Evolutionary conservation across 768 basidiomycete species (phyloP), one percentile per base, ranked within the genome.

Genomic region (Suillus bovinus): DNA sequence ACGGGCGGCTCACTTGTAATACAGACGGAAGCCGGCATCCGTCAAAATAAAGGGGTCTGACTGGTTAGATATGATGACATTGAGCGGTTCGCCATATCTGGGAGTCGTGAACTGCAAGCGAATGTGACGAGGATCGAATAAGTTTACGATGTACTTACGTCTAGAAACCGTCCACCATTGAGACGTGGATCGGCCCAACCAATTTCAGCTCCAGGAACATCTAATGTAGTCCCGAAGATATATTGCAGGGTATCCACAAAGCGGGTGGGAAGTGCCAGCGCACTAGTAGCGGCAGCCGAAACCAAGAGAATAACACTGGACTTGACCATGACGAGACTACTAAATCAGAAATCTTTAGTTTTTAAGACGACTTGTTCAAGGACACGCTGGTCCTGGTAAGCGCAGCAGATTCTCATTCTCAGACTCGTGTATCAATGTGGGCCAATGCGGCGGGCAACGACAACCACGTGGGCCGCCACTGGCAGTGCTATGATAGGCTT

Each of bases 11-110:
- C 65, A 90, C 89, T 87, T 89, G 66, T 88, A 81, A 70, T 91
- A 94, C 63, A 76, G 72, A 53, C 80, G 82, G 66, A 95, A 83
- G 5, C 93, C 93, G 16, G 73, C 64, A 41, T 93, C 89, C 8
- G 90, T 89, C 65, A 95, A 85, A 60, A 95, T 77, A 71, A 84
- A 89, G 0, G 93, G 91, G 69, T 94, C 91, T 2, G 91, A 94
- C 31, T 76, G 78, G 50, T 84, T 88, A 31, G 91, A 90, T 49
- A 95, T 87, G 68, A 95, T 89, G 53, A 92, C 80, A 68, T 95
- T 95, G 61, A 95, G 75, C 14, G 93, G 93, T 75, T 95, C 93
- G 47, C 93, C 93, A 38, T 80, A 80, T 62, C 78, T 77, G 59
- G 80, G 80, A 5, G 82, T 86, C 9, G 89, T 87, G 73, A 81